phyloP scores from a whole-genome alignment of 352 stramenopile species.

The Phytophthora aleatoria region DNA sequence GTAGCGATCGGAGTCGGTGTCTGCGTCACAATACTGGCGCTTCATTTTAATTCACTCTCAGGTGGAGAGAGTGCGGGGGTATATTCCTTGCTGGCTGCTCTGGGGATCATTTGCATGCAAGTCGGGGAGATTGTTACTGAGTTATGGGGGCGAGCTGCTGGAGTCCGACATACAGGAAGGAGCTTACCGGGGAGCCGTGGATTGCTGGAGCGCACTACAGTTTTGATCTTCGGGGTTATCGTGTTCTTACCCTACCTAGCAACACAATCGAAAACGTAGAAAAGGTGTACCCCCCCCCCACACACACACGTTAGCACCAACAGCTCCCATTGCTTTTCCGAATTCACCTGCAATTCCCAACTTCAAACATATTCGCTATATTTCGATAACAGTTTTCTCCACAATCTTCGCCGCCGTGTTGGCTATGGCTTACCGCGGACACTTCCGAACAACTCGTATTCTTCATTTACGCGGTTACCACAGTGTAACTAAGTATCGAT shows the following conservation, averaged over 20 bases:
- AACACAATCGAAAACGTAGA: constrained; percentile 4
- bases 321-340: too few species aligned
- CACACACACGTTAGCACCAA: too few species aligned
- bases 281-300: neutral
- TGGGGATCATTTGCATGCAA: constrained; percentile 3
- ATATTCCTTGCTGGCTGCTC: neutral
- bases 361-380: too few species aligned
- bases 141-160: constrained; percentile 4
- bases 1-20: constrained; percentile 2
- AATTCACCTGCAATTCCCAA: too few species aligned
- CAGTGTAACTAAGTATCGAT: too few species aligned
- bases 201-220: constrained; percentile 4
- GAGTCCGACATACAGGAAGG: constrained; percentile 1
- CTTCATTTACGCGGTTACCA: too few species aligned
- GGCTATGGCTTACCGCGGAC: too few species aligned
- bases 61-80: constrained; percentile 4
- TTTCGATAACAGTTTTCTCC: too few species aligned
- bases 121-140: neutral
- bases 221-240: neutral
- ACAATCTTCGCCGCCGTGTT: too few species aligned
- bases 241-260: constrained; percentile 8
- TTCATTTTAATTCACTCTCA: constrained; percentile 4
- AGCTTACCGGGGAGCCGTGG: constrained; percentile 4
- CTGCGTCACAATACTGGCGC: neutral
- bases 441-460: too few species aligned